These are phyloP conservation scores for Yarrowia porcina DNA, from an alignment of 805 yeast species.

Conservation along the genomic window DNA sequence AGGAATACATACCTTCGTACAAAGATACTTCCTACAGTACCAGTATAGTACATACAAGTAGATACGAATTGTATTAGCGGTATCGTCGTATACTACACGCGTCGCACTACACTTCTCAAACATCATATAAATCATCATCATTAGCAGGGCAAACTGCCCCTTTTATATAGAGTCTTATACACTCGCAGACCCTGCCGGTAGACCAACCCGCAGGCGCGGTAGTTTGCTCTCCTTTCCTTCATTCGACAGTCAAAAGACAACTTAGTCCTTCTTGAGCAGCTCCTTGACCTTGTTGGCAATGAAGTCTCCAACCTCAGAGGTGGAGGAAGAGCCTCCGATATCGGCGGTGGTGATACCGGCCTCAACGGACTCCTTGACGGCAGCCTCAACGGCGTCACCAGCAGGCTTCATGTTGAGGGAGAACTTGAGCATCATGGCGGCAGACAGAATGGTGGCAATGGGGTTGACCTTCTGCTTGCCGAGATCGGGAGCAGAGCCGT, in stretches of 20 bases:
- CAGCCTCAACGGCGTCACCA: conserved; percentile 84
- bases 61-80: too few species aligned
- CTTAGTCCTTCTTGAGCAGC: conserved; percentile 40
- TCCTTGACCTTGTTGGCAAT: conserved; percentile 68
- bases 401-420: conserved; percentile 79
- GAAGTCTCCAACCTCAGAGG: conserved; percentile 93
- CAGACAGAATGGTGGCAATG: conserved; percentile 89
- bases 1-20: too few species aligned
- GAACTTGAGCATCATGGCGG: conserved; percentile 94
- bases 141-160: conserved; percentile 4
- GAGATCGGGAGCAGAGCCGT: conserved; percentile 97
- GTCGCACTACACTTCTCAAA: too few species aligned
- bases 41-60: too few species aligned
- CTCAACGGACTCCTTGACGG: conserved; percentile 80
- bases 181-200: not conserved
- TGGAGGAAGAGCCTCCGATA: conserved; percentile 76
- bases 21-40: too few species aligned
- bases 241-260: not conserved
- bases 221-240: not conserved
- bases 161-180: conserved; percentile 12
- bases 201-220: not conserved
- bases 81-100: too few species aligned
- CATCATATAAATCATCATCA: conserved; percentile 14
- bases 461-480: conserved; percentile 88
- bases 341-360: conserved; percentile 87